phyloP scores from a whole-genome alignment of 768 basidiomycete genomes.

The Dendrothele bispora region DNA sequence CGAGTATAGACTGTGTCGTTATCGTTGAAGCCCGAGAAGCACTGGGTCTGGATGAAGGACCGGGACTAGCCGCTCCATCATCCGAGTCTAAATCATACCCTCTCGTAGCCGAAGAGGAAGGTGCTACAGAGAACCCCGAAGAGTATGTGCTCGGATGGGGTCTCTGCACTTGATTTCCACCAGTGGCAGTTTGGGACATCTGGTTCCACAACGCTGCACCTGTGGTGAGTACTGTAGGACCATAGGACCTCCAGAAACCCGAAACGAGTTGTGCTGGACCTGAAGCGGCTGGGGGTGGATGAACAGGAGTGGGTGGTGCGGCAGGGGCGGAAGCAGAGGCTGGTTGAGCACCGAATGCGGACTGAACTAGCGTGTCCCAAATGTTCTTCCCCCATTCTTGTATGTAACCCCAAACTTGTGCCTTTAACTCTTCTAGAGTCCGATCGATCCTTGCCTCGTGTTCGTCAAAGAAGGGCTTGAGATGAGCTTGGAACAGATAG shows the following conservation, averaged over 20 bases:
- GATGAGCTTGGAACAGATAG: slow-evolving; percentile 76
- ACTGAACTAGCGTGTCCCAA: slow-evolving; percentile 56
- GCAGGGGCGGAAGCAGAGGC: neutral
- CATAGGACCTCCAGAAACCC: slow-evolving; percentile 78
- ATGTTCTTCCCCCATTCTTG: slow-evolving; percentile 61
- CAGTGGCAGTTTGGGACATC: slow-evolving; percentile 35
- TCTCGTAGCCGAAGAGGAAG: no score
- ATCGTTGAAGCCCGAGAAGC: slow-evolving; percentile 17
- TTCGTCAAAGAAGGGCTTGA: slow-evolving; percentile 79
- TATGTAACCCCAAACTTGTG: slow-evolving; percentile 57
- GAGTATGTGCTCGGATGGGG: neutral
- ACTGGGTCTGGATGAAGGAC: slow-evolving; percentile 15
- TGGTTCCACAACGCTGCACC: slow-evolving; percentile 64
- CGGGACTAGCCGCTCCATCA: slow-evolving; percentile 19
- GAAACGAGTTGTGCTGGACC: slow-evolving; percentile 67
- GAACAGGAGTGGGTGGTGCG: slow-evolving; percentile 1
- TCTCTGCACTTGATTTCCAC: slow-evolving; percentile 8
- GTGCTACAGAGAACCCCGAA: neutral
- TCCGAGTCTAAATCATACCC: slow-evolving; percentile 5
- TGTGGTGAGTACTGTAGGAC: slow-evolving; percentile 67
- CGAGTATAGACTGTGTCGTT: slow-evolving; percentile 32
- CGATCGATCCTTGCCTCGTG: slow-evolving; percentile 88
- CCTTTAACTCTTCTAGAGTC: slow-evolving; percentile 65
- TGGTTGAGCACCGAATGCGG: slow-evolving; percentile 45
- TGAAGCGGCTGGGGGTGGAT: slow-evolving; percentile 44